phyloP scores from a whole-genome alignment of 768 basidiomycete species.

The Xerocomus spinulosus region DNA sequence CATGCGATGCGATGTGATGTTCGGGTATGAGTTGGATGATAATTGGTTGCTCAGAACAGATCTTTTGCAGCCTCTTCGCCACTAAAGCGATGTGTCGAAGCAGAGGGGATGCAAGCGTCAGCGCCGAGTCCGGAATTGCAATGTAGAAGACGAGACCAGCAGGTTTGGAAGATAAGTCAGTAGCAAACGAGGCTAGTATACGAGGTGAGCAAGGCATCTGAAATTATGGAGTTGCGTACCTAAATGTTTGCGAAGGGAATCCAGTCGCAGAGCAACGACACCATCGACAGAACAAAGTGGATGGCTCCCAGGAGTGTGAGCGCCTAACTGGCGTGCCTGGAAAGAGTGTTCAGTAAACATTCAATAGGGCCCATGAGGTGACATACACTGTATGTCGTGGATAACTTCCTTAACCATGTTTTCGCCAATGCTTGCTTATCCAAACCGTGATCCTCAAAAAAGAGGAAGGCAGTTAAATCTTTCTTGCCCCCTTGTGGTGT shows the following conservation, averaged over 20 bases:
- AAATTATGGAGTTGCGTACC: conserved; percentile 33
- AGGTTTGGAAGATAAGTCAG: conserved; percentile 36
- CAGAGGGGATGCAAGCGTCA: conserved; percentile 59
- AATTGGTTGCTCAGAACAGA: conserved; percentile 44
- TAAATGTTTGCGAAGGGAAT: conserved; percentile 66
- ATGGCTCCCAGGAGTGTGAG: conserved; percentile 49
- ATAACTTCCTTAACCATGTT: conserved; percentile 55
- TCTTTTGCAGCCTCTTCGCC: conserved; percentile 51
- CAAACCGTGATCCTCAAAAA: conserved; percentile 59
- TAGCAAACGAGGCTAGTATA: conserved; percentile 45
- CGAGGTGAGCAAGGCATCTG: background rate
- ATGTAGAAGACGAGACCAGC: conserved; percentile 63
- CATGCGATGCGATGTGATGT: conserved; percentile 42
- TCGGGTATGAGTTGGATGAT: conserved; percentile 76
- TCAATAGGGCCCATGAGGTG: background rate
- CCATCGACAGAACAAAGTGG: conserved; percentile 48
- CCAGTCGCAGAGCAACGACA: conserved; percentile 58
- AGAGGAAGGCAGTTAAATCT: conserved; percentile 60
- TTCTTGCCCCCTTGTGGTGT: conserved; percentile 68
- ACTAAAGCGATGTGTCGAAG: conserved; percentile 69
- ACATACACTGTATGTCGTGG: conserved; percentile 56
- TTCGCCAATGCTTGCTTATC: conserved; percentile 47
- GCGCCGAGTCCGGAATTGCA: conserved; percentile 53
- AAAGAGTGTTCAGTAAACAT: conserved; percentile 8
- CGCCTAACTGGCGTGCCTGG: conserved; percentile 61